A percentile compares a stretch with the other conserved stretches of the same genome.
Evolutionary conservation across 345 rosid genomes (phyloP).

Genomic region (Citrus australasica): DNA sequence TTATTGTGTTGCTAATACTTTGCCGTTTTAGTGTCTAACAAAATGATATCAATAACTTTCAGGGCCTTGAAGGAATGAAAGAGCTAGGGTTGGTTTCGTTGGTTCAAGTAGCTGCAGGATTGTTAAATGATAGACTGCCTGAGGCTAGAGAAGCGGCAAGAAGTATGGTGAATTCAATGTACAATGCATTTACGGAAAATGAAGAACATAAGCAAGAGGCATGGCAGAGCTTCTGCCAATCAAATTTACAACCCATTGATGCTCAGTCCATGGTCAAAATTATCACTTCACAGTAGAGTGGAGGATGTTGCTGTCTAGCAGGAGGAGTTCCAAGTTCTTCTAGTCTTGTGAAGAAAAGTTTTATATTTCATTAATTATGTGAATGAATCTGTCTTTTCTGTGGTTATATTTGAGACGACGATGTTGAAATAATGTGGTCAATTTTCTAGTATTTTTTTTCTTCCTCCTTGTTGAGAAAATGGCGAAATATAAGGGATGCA

Average conservation of each 20-base stretch:
- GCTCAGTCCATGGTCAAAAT: constrained; percentile 70
- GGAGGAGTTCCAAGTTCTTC: background rate
- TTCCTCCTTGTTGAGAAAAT: too few species aligned
- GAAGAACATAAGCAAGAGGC: constrained; percentile 58
- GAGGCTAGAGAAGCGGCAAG: constrained; percentile 94
- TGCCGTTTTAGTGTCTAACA: background rate
- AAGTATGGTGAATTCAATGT: constrained; percentile 42
- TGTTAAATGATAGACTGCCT: constrained; percentile 74
- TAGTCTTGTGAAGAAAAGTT: background rate
- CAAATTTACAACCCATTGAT: constrained; percentile 47
- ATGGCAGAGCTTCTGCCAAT: constrained; percentile 79
- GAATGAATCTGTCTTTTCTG: constrained; percentile 28
- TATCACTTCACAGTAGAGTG: constrained; percentile 23
- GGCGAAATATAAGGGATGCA: too few species aligned
- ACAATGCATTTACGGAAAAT: constrained; percentile 35
- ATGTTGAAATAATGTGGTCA: background rate
- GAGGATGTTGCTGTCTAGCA: background rate
- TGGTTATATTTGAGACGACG: background rate
- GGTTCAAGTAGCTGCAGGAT: constrained; percentile 52
- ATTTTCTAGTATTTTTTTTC: too few species aligned
- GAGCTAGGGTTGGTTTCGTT: constrained; percentile 56
- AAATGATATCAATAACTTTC: constrained; percentile 5
- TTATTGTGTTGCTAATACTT: too few species aligned
- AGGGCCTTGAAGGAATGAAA: constrained; percentile 59
- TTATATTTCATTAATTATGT: constrained; percentile 15